Base-by-base conservation (phyloP, 371 early-diverging fungal genomes). In the Syncephalastrum contaminatum region DNA sequence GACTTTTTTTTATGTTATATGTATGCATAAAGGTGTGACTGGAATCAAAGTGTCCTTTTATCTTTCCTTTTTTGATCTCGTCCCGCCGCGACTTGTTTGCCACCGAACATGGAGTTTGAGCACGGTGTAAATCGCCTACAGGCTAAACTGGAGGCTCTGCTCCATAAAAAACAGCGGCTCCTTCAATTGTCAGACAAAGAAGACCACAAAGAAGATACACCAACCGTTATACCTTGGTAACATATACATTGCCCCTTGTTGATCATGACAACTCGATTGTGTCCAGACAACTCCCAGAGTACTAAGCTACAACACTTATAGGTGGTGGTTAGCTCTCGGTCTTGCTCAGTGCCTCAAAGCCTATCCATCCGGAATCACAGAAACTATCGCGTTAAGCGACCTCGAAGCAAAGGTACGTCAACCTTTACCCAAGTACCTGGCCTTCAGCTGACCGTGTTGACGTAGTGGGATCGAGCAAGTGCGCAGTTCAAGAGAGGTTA, bases 251-350 rank as follows among this genome's bases (percentile, higher is more conserved):
- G 15, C 45, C 7, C 42, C 42, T 18, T 43, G 22, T 2, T 44
- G 43, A 43, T 44, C 27, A 53, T 53, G 43, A 12, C 36, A 30
- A 30, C 36, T 10, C 10, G 36, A 30, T 30, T 10, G 36, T 30
- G 25, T 12, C 36, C 12, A 30, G 36, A 10, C 8, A 10, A 25
- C 25, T 25, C 25, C 5, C 25, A 36, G 8, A 5, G 42, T 20
- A 43, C 16, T 42, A 20, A 44, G 21, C n/a, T 44, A 8, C 7
- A 44, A 13, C 0, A 36, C 12, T 21, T 7, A 3, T 27, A 64
- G 64, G 64, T 59, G 56, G n/a, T 64, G 64, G 64, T 59, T 64
- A 20, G 64, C 64, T 21, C 52, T 59, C 15, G 19, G 52, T 15
- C 39, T 64, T 16, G 64, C 64, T 2, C 46, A 42, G 15, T 49